Evolutionary conservation across 2,329 filamentous ascomycete species (phyloP).

Genomic region (Hirsutella minnesotensis): DNA sequence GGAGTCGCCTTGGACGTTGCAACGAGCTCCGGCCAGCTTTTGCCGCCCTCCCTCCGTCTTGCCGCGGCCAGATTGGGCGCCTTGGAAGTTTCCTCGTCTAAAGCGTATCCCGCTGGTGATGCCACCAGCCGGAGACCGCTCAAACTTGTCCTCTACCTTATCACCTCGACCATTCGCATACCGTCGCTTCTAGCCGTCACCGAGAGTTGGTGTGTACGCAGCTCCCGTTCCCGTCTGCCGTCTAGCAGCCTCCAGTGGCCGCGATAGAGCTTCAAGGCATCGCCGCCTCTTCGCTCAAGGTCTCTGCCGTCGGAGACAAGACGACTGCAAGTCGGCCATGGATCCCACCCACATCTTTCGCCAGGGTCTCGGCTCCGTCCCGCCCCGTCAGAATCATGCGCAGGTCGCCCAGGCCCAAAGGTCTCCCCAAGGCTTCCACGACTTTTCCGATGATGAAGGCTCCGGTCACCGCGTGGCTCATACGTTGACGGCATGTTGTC

Average conservation of each 20-base stretch:
- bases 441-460: constrained; percentile 36
- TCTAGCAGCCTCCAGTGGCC: background rate
- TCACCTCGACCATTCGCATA: constrained; percentile 1
- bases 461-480: constrained; percentile 56
- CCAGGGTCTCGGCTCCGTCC: constrained; percentile 39
- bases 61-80: too few relatives aligned
- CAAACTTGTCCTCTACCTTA: background rate
- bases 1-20: too few relatives aligned
- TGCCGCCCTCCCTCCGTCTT: too few relatives aligned
- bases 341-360: constrained; percentile 48
- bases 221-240: background rate
- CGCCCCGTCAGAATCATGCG: constrained; percentile 23
- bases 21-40: too few relatives aligned
- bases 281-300: background rate
- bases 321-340: constrained; percentile 30
- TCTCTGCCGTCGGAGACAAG: too few relatives aligned
- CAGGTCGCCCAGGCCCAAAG: constrained; percentile 19
- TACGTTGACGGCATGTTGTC: constrained; percentile 68
- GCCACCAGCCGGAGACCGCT: background rate
- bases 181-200: background rate
- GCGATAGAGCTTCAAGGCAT: background rate
- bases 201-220: background rate
- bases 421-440: constrained; percentile 21
- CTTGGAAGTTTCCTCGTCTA: background rate
- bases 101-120: background rate